Evolutionary conservation across 2,329 filamentous ascomycete genomes (phyloP), one percentile per base, ranked within the genome.

Genomic region (Lecanicillium sp.): DNA sequence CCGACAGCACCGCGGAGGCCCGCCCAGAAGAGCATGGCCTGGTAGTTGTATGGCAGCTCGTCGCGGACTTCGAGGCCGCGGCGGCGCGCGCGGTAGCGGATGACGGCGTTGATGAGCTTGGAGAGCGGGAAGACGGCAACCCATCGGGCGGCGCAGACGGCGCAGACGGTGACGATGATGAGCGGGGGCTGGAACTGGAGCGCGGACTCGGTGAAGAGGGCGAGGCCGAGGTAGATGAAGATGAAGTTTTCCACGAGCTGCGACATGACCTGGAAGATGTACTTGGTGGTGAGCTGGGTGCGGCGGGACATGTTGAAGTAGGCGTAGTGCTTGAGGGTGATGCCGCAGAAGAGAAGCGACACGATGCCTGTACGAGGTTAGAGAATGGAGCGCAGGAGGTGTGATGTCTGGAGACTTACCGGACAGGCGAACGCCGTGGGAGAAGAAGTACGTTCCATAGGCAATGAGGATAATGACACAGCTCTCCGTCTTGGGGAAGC

Each of bases 11-110:
- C 93, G 53, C 93, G 87, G 24, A 98, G 76, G 21, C 93, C 93
- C 14, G 93, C 93, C 93, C 93, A 98, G 70, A 95, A 98, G n/a
- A 98, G 80, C 93, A 98, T 97, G n/a, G 87, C 90, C 67, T 97
- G 93, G 67, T 97, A 95, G 57, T 88, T 89, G 62, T 90, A 94
- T 0, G 93, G 93, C 29, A 98, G 72, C 65, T 97, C 93, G 55
- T 97, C 91, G 14, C 81, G 80, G 5, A 84, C 80, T 49, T 95
- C 86, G 49, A 65, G 52, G 20, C 90, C 90, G 46, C 84, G 79
- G 41, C 87, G 81, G 42, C 81, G 78, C 14, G 90, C 88, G 39
- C 90, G 81, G 63, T 95, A 95, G 50, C 87, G 81, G 56, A 94
- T 89, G 60, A 96, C 86, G 77, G 86, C 90, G 66, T 98, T 98